Evolutionary conservation across 192 early-diverging fungal genomes (phyloP), one percentile per base, ranked within the genome.

Genomic region (Backusella macrospora): DNA sequence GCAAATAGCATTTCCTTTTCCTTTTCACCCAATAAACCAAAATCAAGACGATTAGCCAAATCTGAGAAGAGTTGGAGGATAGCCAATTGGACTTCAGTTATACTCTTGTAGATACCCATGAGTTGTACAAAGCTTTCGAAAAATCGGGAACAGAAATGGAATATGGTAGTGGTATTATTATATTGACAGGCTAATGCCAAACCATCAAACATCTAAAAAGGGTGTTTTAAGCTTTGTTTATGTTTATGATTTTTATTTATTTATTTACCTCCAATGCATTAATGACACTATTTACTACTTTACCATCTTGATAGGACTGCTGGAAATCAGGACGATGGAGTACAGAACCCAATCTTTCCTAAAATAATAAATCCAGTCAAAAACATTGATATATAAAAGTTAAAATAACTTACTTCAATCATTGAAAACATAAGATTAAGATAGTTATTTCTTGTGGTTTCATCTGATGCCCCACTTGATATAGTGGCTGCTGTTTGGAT

Each of bases 161-260:
- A 92, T 49, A 93, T 87, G 42, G 82, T 82, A 8, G 68, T 76
- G 16, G 89, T 88, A 59, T 91, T 95, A 44, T 76, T 80, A 66
- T 85, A 84, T 46, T 92, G 85, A 34, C 84, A 79, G 0, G 91
- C 88, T 14, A 91, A 70, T n/a, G 90, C 92, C 4, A 95, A 76
- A 29, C 93, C 93, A 72, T 89, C 88, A 78, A 90, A 93, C 90
- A 95, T 85, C 84, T 94, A 78, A 16, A 37, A 14, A 23, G 29
- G 18, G 16, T 15, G 18, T 42, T 6, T 3, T 72, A 26, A 29
- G 29, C 1, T 18, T 6, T 15, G 34, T 44, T 40, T 42, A 13
- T 26, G 18, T 40, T 34, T 7, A 14, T 15, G 29, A n/a, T 46
- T 3, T 26, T 39, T 47, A 10, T 70, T 68, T 44, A 3, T 16